Evolutionary conservation across 345 rosid species (phyloP), one percentile per base, ranked within the genome.

Genomic region (Pugionium dolabratum): DNA sequence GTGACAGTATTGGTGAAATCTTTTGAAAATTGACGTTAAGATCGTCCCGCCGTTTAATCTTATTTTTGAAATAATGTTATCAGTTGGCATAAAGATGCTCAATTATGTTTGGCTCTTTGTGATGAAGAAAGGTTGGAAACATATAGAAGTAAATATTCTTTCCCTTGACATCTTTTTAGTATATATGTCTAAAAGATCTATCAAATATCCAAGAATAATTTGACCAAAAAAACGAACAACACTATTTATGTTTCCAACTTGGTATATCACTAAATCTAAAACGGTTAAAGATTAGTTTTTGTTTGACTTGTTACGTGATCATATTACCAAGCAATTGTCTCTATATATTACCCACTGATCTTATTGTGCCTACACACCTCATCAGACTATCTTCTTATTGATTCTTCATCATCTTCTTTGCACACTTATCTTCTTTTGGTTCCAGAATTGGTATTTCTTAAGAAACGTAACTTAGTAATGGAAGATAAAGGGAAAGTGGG

Each of bases 401-500:
- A 18, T 44, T 62, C 49, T 61, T 69, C 0, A 54, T 31, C 48
- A 34, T 35, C 69, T 9, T 34, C 27, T 54, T 29, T 39, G 7
- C 35, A 3, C 47, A 35, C 10, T 52, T 45, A 33, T 18, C 26
- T 52, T 10, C 34, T 36, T 62, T 30, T 62, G 35, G 7, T 10
- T 48, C 46, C 26, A 6, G 28, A 46, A 45, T 1, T 43, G 18
- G n/a, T 59, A 26, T 60, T 9, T 49, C 37, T 56, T 67, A 9
- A 18, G 0, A 31, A 46, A 9, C 36, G 27, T 4, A 51, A 43
- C 26, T 39, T 59, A 58, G 35, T 10, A 54, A 86, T 86, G 97
- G 97, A 82, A 31, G 57, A 62, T 56, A 82, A 81, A 75, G 82
- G 77, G 58, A 67, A 74, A 64, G 54, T 57, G 11, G 60, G 81